Conservation (phyloP, 2,329 filamentous ascomycete genomes). For the Boeremia exigua region DNA sequence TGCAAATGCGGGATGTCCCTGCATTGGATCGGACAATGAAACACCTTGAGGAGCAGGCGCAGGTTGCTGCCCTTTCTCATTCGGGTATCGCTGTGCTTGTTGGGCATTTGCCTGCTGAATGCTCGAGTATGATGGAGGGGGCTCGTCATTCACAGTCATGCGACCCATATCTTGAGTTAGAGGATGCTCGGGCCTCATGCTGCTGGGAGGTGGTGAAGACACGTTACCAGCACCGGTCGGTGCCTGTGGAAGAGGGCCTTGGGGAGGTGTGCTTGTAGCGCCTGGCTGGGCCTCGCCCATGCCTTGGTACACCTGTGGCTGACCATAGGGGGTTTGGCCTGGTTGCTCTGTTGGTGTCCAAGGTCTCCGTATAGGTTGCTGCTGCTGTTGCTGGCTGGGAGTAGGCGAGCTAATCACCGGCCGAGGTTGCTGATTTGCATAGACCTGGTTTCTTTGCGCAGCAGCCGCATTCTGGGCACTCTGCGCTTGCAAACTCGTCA, state of each 20-base stretch:
- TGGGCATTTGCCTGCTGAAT: slow-evolving; percentile 41
- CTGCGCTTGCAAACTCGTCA: slow-evolving; percentile 75
- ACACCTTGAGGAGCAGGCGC: slow-evolving; percentile 32
- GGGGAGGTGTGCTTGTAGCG: slow-evolving; percentile 50
- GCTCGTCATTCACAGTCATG: slow-evolving; percentile 79
- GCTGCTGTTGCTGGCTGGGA: slow-evolving; percentile 34
- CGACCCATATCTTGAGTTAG: slow-evolving; percentile 86
- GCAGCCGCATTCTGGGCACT: slow-evolving; percentile 84
- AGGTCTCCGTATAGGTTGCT: slow-evolving; percentile 64
- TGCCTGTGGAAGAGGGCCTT: slow-evolving; percentile 40
- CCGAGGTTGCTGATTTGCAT: slow-evolving; percentile 56
- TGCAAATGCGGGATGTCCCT: slow-evolving; percentile 86
- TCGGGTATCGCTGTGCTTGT: slow-evolving; percentile 68
- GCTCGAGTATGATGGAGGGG: slow-evolving; percentile 93
- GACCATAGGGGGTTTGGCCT: slow-evolving; percentile 84
- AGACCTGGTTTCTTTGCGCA: slow-evolving; percentile 80
- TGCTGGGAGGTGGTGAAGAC: slow-evolving; percentile 38
- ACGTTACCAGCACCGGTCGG: slow-evolving; percentile 21
- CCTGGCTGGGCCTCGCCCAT: slow-evolving; percentile 65
- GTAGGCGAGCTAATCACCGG: slow-evolving; percentile 57
- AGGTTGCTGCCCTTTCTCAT: slow-evolving; percentile 71
- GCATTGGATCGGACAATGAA: slow-evolving; percentile 48
- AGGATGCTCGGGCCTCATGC: slow-evolving; percentile 60
- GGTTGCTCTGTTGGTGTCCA: slow-evolving; percentile 96
- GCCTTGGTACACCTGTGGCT: slow-evolving; percentile 91